Evolutionary conservation across 179 eudicot species (phyloP), one percentile per base, ranked within the genome.

Genomic region (Spinacia oleracea): DNA sequence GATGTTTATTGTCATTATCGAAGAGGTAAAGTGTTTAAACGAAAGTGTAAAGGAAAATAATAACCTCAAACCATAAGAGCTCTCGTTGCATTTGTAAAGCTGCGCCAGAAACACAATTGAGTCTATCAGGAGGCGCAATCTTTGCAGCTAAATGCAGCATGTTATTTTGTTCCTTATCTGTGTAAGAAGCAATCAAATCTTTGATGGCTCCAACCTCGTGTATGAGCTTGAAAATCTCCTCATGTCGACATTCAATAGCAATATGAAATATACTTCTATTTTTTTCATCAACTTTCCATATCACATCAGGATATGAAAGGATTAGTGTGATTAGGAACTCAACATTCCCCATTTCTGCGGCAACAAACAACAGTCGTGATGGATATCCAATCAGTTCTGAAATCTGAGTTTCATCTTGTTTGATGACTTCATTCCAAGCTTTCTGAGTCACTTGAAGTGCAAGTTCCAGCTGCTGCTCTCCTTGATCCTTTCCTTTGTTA

Each of bases 1-100:
- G 4, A 60, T 53, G 59, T 53, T 12, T 16, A 14, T 20, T 4
- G 4, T 42, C 5, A 8, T 42, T 8, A 42, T 3, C 4, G 9
- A 2, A 60, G 14, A 60, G 34, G 34, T 60, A 11, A 25, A 9
- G 20, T 2, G 18, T 53, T 20, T 6, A 53, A 53, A 20, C 31
- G 10, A 27, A 60, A 60, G 4, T 9, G 27, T 2, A 60, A 23
- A 4, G 27, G 29, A 27, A 8, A 62, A 31, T 9, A 53, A 20
- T 77, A 55, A 86, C 89, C 87, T 86, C 72, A 16, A 74, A 87
- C 87, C 89, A 87, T 18, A 74, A 73, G 42, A 87, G 40, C 72
- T 87, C 87, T 6, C 83, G 78, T 60, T 82, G 87, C 89, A 87
- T 84, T 65, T 87, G 87, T 48, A 87, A 59, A 35, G 87, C 84